These are phyloP conservation scores for Thermoascus crustaceus DNA, from an alignment of 2,329 filamentous ascomycete genomes.

Conservation along the genomic window DNA sequence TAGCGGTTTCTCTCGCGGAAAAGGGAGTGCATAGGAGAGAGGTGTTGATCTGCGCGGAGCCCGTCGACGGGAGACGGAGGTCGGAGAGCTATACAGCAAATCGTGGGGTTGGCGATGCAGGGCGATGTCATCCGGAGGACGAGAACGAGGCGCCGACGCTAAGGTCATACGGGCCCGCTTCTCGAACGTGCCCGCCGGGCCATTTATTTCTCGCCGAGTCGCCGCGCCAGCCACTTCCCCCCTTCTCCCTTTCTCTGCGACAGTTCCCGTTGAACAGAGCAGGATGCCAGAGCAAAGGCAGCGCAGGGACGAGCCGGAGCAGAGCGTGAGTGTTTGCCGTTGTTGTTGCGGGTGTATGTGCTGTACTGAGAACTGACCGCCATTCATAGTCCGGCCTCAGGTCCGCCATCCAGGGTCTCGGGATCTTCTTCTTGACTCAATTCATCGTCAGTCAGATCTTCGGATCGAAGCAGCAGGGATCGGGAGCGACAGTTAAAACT, in stretches of 20 bases:
- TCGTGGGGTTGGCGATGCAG: background rate
- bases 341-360: slow-evolving; percentile 1
- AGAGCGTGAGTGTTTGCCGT: slow-evolving; percentile 18
- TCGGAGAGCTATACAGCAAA: background rate
- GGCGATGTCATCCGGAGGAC: background rate
- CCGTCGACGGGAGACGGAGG: background rate
- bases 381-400: slow-evolving; percentile 32
- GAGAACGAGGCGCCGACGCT: slow-evolving; percentile 1
- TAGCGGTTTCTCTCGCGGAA: background rate
- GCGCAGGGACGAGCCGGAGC: slow-evolving; percentile 26
- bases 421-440: slow-evolving; percentile 53
- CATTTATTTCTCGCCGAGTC: slow-evolving; percentile 4
- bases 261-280: slow-evolving; percentile 6
- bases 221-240: slow-evolving; percentile 6
- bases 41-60: background rate
- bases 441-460: slow-evolving; percentile 50
- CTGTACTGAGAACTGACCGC: slow-evolving; percentile 16
- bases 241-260: slow-evolving; percentile 8
- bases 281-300: slow-evolving; percentile 35
- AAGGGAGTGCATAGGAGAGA: background rate
- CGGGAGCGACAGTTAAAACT: slow-evolving; percentile 14
- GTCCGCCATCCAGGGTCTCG: slow-evolving; percentile 46
- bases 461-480: slow-evolving; percentile 28
- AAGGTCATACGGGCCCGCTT: background rate
- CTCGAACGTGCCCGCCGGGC: background rate